Base-by-base conservation (phyloP, 805 yeast species). In the Yarrowia divulgata region DNA sequence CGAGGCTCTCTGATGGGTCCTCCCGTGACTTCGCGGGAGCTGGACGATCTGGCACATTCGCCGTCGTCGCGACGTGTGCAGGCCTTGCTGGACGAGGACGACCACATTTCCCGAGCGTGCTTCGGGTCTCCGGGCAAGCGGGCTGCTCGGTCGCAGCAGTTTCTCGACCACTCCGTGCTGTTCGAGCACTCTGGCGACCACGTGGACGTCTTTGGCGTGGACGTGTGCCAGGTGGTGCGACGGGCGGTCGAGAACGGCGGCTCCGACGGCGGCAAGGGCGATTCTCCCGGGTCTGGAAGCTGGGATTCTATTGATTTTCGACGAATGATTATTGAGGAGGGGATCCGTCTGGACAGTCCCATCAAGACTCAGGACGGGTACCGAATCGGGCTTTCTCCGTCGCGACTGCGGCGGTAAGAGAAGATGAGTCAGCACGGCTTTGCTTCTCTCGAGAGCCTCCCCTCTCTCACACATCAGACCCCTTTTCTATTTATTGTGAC, bases 151-250 rank as follows among this genome's bases (percentile, higher is more conserved):
- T 69, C 76, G 18, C 69, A 73, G 34, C 75, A 74, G 69, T 75
- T 72, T 49, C 73, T 71, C 46, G 79, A 77, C 64, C 73, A 73
- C 37, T 52, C 72, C 14, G 71, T 71, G 34, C 71, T 74, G 52
- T 64, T 40, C 35, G 48, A 64, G 48, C 60, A 64, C 60, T 18
- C 68, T 13, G 46, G 42, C 32, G 68, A 64, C 40, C 60, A 50
- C 19, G 60, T 49, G 16, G 68, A 86, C 74, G 81, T 85, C 48
- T 85, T 85, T 76, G 89, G 89, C 10, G 87, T 86, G 60, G 89
- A 86, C 74, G 79, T 85, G 42, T 83, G 85, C 71, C 80, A 85
- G 49, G 84, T 83, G 32, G 81, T 83, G 6, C 77, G 80, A 69
- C 75, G 85, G n/a, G 86, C 85, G 8, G 81, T 80, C 46, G 82